Base-by-base conservation (phyloP, 805 yeast genomes). In the Saturnispora dispora region DNA sequence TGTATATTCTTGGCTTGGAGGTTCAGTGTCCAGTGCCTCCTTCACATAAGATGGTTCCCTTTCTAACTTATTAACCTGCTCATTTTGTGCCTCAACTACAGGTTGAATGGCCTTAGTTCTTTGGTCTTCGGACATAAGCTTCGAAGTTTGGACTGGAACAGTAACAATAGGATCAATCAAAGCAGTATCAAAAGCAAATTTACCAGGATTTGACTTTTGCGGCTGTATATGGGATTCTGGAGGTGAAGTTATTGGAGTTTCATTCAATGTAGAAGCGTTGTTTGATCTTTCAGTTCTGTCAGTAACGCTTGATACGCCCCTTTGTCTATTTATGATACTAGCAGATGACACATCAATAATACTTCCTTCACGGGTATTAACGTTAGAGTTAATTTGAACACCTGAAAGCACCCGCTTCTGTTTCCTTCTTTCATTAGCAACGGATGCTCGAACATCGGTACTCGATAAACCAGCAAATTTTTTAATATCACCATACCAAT, bases 401-500 rank as follows among this genome's bases (percentile, higher is more conserved):
- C 41, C 41, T 5, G 41, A 17, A n/a, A 37, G 17, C 23, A 57
- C 47, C 30, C 63, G 50, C 43, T 51, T 60, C 37, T 59, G 61
- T 39, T 58, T 64, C 35, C 54, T 58, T 53, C 69, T 63, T 46
- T 67, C 70, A 56, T 55, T 61, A 10, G 74, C 72, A 42, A 72
- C 71, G 46, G 74, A 69, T 1, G 83, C 74, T 61, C 87, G 73
- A 13, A 83, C 74, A 27, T 74, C 68, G 2, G 88, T 81, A n/a
- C 77, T 77, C 20, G 82, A 71, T 53, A 85, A 71, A 15, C 75
- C 67, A 2, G 93, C 84, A 58, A 89, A 72, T 45, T 72, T 73
- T 63, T 82, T 81, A 57, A 91, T 73, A 62, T 86, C 95, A 57
- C 78, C 78, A 66, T 78, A 87, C 99, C 99, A 91, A 39, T 73